Evolutionary conservation across 371 early-diverging fungal species (phyloP).

Genomic region (Nematocida sp.): DNA sequence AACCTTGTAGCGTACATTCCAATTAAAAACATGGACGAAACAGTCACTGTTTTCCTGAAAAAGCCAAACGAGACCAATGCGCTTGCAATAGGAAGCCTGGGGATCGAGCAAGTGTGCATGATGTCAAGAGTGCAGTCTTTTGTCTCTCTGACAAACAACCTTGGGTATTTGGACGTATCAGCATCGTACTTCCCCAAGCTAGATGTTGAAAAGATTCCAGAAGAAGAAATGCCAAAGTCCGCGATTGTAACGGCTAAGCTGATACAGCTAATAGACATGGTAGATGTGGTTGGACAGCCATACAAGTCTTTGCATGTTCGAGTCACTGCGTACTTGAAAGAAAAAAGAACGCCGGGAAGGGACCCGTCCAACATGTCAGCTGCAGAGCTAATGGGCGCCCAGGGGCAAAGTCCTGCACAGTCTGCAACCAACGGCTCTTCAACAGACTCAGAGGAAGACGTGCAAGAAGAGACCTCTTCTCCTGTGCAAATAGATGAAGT

Average conservation of each 20-base stretch:
- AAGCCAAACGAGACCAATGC: not conserved
- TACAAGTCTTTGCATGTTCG: slow-evolving; percentile 19
- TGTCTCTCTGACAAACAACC: slow-evolving; percentile 14
- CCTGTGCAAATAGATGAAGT: not conserved
- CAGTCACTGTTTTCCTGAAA: not conserved
- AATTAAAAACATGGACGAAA: slow-evolving; percentile 44
- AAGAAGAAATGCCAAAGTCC: slow-evolving; percentile 39
- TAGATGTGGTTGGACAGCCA: slow-evolving; percentile 29
- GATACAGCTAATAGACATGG: slow-evolving; percentile 58
- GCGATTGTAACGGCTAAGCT: slow-evolving; percentile 58
- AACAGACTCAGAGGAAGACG: slow-evolving; percentile 47
- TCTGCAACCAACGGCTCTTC: slow-evolving; percentile 46
- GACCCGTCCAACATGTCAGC: slow-evolving; percentile 46
- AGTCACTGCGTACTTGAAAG: slow-evolving; percentile 31
- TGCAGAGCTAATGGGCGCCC: slow-evolving; percentile 29
- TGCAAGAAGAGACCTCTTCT: not conserved
- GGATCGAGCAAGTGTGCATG: slow-evolving; percentile 46
- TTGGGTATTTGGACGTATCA: slow-evolving; percentile 36
- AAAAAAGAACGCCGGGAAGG: slow-evolving; percentile 18
- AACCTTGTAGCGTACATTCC: slow-evolving; percentile 37
- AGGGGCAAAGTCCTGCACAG: slow-evolving; percentile 7
- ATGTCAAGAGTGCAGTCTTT: slow-evolving; percentile 5
- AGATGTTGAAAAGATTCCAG: slow-evolving; percentile 20
- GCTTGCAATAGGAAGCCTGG: not conserved
- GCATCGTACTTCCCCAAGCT: slow-evolving; percentile 33